These are phyloP conservation scores for Cerrena zonata DNA, from an alignment of 1,284 basidiomycete genomes.

Conservation along the genomic window DNA sequence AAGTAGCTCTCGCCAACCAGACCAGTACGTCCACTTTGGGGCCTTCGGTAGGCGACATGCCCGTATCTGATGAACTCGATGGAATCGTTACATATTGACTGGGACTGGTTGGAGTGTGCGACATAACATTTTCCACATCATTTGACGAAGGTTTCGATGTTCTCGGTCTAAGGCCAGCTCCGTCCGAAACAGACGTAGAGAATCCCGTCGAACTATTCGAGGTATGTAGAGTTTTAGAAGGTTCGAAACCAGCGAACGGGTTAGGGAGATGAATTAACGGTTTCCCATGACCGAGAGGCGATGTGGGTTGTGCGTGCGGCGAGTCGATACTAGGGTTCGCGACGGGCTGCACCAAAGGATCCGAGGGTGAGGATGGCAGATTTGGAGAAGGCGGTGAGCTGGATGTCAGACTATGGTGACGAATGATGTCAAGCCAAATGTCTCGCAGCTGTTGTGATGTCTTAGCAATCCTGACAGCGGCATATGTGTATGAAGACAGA, in stretches of 20 bases:
- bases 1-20: conserved; percentile 59
- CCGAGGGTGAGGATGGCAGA: conserved; percentile 6
- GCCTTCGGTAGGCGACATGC: no score
- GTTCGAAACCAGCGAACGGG: conserved; percentile 7
- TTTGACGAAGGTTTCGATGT: not conserved
- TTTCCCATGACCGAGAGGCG: not conserved
- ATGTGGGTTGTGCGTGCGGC: not conserved
- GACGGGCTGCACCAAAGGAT: not conserved
- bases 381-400: conserved; percentile 1
- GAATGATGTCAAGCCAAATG: conserved; percentile 35
- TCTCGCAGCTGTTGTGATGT: conserved; percentile 36
- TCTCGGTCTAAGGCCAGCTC: not conserved
- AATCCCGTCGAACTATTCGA: not conserved
- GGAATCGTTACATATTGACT: no score
- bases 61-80: no score
- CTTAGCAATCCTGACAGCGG: not conserved
- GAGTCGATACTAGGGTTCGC: no score
- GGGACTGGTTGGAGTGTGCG: no score
- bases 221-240: not conserved
- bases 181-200: not conserved
- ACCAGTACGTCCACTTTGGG: conserved; percentile 47
- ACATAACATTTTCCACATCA: no score
- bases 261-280: conserved; percentile 12
- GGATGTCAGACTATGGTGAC: conserved; percentile 7
- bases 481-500: not conserved